Percentiles rank a stretch among this genome's conserved stretches.
Conservation (phyloP, 148 eudicot genomes). For the Bassia scoparia region DNA sequence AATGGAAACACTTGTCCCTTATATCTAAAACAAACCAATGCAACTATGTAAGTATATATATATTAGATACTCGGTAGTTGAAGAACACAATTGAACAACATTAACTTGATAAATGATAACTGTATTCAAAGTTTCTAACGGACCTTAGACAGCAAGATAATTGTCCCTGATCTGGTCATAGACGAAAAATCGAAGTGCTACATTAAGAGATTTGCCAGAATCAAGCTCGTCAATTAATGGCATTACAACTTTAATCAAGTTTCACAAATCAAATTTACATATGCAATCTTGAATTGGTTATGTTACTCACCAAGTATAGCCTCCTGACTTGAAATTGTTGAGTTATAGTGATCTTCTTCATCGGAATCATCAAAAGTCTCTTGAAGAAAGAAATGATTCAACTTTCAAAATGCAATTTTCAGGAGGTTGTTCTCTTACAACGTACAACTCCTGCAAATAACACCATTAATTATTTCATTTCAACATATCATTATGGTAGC, state of each 20-base stretch:
- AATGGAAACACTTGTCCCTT: constrained; percentile 12
- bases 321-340: constrained; percentile 14
- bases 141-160: constrained; percentile 10
- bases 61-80: too few relatives aligned
- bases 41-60: too few relatives aligned
- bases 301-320: constrained; percentile 5
- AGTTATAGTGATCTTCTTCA: neutral
- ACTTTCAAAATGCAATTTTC: constrained; percentile 16
- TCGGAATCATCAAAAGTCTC: neutral
- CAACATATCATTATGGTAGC: too few relatives aligned
- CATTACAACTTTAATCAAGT: too few relatives aligned
- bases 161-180: constrained; percentile 23
- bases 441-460: constrained; percentile 4
- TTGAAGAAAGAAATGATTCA: neutral
- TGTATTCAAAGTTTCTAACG: neutral
- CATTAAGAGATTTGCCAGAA: neutral
- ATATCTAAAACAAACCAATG: constrained; percentile 3
- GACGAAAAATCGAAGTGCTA: constrained; percentile 3
- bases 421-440: constrained; percentile 10
- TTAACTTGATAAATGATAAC: too few relatives aligned
- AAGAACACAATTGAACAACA: too few relatives aligned
- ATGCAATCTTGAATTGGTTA: neutral
- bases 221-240: neutral
- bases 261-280: neutral
- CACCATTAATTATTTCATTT: neutral